Conservation (phyloP, 1,284 basidiomycete species). For the Psilocybe mexicana region DNA sequence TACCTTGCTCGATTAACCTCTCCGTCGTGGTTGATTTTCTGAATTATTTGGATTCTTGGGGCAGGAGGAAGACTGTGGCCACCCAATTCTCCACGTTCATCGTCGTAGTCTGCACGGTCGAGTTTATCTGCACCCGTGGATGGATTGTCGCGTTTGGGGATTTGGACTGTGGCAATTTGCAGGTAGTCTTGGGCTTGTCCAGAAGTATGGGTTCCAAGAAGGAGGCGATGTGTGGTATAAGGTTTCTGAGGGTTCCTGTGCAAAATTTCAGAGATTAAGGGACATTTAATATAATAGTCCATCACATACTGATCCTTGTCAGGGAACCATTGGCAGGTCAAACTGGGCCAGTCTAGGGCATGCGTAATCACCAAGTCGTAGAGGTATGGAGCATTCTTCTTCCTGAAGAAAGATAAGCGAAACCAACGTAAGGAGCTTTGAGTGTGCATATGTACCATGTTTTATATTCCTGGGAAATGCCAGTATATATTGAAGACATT, state of each 20-base stretch:
- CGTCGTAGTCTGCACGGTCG: slow-evolving; percentile 84
- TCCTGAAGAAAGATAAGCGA: slow-evolving; percentile 51
- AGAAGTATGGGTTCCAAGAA: slow-evolving; percentile 97
- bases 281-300: background rate
- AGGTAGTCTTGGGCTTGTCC: slow-evolving; percentile 94
- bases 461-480: slow-evolving; percentile 69
- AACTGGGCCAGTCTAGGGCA: slow-evolving; percentile 96
- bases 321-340: slow-evolving; percentile 99
- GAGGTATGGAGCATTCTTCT: slow-evolving; percentile 96
- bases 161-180: slow-evolving; percentile 92
- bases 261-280: background rate
- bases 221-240: slow-evolving; percentile 90
- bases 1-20: slow-evolving; percentile 98
- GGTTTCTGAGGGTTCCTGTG: slow-evolving; percentile 82
- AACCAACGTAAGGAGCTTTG: background rate
- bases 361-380: slow-evolving; percentile 98
- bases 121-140: slow-evolving; percentile 67
- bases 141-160: slow-evolving; percentile 77
- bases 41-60: slow-evolving; percentile 87
- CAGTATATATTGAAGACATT: slow-evolving; percentile 3
- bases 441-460: slow-evolving; percentile 54
- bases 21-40: slow-evolving; percentile 94
- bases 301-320: slow-evolving; percentile 85
- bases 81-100: slow-evolving; percentile 91
- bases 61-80: slow-evolving; percentile 77